phyloP scores from a whole-genome alignment of 116 monocot species.

The Cymodocea nodosa region DNA sequence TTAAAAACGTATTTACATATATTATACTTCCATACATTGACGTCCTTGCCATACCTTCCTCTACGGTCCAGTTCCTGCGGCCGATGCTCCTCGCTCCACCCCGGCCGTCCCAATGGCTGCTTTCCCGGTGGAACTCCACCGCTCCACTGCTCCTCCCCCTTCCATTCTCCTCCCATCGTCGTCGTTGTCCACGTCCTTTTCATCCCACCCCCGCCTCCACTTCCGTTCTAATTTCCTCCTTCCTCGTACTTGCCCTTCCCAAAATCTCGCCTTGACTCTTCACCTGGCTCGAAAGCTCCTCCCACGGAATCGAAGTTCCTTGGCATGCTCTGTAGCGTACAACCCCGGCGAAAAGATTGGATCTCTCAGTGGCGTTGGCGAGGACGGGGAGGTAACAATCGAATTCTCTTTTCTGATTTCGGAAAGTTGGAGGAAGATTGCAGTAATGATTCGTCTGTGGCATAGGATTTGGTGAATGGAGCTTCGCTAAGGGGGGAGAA shows the following conservation, averaged over 20 bases:
- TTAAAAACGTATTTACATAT: too few relatives aligned
- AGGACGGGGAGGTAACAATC: background rate
- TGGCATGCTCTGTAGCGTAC: background rate
- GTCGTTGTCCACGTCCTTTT: background rate
- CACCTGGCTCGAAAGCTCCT: background rate
- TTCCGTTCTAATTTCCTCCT: background rate
- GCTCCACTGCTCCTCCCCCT: background rate
- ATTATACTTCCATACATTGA: too few relatives aligned
- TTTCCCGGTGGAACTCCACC: slow-evolving; percentile 4
- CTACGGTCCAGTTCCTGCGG: too few relatives aligned
- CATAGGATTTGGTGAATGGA: background rate
- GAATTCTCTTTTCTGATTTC: background rate
- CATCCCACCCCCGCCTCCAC: background rate
- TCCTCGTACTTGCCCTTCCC: background rate
- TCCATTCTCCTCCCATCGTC: background rate
- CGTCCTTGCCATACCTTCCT: too few relatives aligned
- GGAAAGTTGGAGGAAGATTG: background rate
- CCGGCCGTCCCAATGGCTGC: slow-evolving; percentile 1
- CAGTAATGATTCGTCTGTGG: background rate
- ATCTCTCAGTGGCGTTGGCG: background rate
- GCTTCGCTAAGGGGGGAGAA: background rate
- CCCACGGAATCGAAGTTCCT: background rate
- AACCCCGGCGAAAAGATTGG: background rate
- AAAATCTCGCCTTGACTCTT: background rate
- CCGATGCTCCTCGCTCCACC: too few relatives aligned